Conservation (phyloP, 2,329 filamentous ascomycete species). For the Malbranchea cinnamomea region DNA sequence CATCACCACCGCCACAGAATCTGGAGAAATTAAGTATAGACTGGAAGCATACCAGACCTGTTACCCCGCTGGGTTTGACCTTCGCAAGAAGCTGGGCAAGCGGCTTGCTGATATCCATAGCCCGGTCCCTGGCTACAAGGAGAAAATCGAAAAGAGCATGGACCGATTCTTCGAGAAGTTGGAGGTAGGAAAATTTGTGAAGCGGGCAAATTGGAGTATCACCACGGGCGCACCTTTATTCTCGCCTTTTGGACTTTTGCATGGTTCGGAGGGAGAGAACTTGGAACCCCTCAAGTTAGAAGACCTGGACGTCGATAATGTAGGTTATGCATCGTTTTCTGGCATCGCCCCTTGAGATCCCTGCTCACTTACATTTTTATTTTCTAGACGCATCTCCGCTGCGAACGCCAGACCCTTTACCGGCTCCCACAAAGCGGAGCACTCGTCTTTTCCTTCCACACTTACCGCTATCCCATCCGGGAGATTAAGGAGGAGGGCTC, state of each 20-base stretch:
- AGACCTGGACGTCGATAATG: conserved; percentile 33
- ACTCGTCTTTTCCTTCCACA: conserved; percentile 48
- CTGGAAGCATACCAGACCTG: conserved; percentile 42
- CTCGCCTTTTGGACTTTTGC: conserved; percentile 23
- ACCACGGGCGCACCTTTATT: conserved; percentile 26
- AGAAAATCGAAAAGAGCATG: conserved; percentile 45
- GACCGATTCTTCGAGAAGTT: conserved; percentile 45
- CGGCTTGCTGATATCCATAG: conserved; percentile 41
- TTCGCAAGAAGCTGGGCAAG: conserved; percentile 38
- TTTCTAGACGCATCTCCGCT: conserved; percentile 33
- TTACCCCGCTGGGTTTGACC: conserved; percentile 45
- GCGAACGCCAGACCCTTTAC: conserved; percentile 48
- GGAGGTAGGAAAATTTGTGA: conserved; percentile 39
- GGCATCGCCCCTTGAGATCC: conserved; percentile 6
- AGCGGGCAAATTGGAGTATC: conserved; percentile 38
- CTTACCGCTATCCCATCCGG: conserved; percentile 42
- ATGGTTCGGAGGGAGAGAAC: conserved; percentile 15
- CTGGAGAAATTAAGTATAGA: conserved; percentile 29
- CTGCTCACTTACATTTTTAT: conserved; percentile 1
- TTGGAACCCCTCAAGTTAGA: conserved; percentile 16
- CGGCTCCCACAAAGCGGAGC: conserved; percentile 39
- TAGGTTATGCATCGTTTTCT: conserved; percentile 12
- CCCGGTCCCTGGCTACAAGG: conserved; percentile 42
- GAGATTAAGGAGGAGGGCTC: conserved; percentile 42
- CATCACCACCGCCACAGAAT: conserved; percentile 1